Conservation (phyloP, 1,284 basidiomycete genomes). For the Jaminaea rosea region DNA sequence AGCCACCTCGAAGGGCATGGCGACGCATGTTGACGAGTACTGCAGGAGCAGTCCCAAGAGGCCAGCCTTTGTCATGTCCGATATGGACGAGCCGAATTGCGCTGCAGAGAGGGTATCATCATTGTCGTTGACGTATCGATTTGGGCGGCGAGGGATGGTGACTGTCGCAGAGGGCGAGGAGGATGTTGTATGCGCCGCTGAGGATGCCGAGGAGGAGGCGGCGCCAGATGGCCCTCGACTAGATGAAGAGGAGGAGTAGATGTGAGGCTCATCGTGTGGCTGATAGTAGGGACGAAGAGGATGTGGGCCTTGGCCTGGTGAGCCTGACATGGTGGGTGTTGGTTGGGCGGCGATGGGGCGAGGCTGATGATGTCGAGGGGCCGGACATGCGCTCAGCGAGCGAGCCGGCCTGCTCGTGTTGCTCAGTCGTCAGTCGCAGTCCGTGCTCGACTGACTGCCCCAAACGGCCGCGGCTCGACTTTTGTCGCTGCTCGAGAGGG, state of each 20-base stretch:
- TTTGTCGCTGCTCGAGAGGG: too few species aligned
- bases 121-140: conserved; percentile 27
- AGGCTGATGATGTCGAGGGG: too few species aligned
- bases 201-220: conserved; percentile 3
- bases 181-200: conserved; percentile 5
- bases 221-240: conserved; percentile 13
- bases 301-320: conserved; percentile 12
- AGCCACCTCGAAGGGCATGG: conserved; percentile 93
- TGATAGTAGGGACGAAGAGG: conserved; percentile 40
- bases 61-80: conserved; percentile 21
- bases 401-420: too few species aligned
- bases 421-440: too few species aligned
- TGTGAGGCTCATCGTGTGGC: conserved; percentile 29
- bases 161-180: conserved; percentile 7
- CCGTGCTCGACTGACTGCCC: too few species aligned
- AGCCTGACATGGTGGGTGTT: not conserved
- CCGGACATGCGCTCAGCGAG: too few species aligned
- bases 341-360: too few species aligned
- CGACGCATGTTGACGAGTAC: conserved; percentile 40
- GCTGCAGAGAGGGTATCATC: conserved; percentile 23
- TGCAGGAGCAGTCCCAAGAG: conserved; percentile 34
- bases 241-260: conserved; percentile 29
- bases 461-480: too few species aligned
- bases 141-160: conserved; percentile 7
- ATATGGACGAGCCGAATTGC: conserved; percentile 15